Conservation (phyloP, 2,329 filamentous ascomycete species). For the Verticillium klebahnii region DNA sequence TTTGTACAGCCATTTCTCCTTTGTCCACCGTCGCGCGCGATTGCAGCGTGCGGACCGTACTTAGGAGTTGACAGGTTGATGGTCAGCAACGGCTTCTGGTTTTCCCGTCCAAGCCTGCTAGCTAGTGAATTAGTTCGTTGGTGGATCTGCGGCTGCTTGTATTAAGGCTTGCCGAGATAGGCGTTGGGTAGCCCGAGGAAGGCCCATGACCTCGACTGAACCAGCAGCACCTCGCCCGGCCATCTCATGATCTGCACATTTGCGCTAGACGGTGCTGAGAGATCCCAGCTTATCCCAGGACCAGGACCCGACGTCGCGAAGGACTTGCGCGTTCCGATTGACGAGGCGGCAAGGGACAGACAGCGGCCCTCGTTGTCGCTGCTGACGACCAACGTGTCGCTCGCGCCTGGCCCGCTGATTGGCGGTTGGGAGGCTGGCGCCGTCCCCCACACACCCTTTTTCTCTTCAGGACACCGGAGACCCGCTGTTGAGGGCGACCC, state of each 20-base stretch:
- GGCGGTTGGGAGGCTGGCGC: not conserved
- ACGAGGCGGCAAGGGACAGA: not conserved
- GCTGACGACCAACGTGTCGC: not conserved
- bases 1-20: not conserved
- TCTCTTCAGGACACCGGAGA: slow-evolving; percentile 4
- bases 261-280: not conserved
- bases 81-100: not conserved
- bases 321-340: not conserved
- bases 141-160: not conserved
- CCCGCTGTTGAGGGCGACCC: not conserved
- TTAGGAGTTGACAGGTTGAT: not conserved
- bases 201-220: no score
- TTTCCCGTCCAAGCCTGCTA: not conserved
- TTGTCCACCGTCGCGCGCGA: not conserved
- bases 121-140: not conserved
- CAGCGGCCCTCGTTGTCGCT: not conserved
- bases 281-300: not conserved
- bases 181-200: not conserved
- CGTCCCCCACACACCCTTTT: slow-evolving; percentile 1
- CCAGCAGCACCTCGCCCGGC: no score
- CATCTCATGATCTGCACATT: not conserved
- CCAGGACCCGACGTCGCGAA: not conserved
- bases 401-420: not conserved
- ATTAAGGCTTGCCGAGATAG: not conserved
- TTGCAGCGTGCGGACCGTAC: not conserved